Evolutionary conservation across 257 asterid genomes (phyloP), one percentile per base, ranked within the genome.

Genomic region (Ilex aquifolium): DNA sequence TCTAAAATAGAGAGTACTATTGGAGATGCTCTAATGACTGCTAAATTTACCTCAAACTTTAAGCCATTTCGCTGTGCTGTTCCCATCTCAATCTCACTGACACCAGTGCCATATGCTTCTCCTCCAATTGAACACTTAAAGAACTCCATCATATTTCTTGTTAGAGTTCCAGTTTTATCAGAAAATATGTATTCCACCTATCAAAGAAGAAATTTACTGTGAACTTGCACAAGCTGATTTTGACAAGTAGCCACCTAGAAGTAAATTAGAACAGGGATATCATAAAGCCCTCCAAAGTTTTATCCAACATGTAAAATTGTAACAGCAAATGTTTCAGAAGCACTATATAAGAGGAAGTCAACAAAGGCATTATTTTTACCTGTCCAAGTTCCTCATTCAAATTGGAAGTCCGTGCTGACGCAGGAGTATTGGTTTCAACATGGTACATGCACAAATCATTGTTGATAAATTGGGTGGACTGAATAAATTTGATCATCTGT

Each of bases 381-480:
- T 94, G 99, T 57, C 99, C 99, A 76, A 94, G 99, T 83, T 94
- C 99, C 79, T 94, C 99, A 48, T 94, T 94, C 76, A 94, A 84
- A 85, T 94, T 94, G 53, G 99, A 94, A 58, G 99, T 94, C 61
- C 99, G 92, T 49, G 99, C 97, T 75, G 44, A 82, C 55, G 99
- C 97, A 42, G 97, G 93, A 69, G 97, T 94, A 69, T 90, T 88
- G 89, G 95, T 87, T 76, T 94, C 99, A 66, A 77, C 80, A 61
- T 94, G 99, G 84, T 84, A 94, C 99, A 94, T 90, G 82, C 72
- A 85, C 74, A 94, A 69, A 70, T 94, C 99, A 59, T 94, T 94
- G 86, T 94, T 94, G 89, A 94, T 94, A 76, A 84, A 94, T 80
- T 94, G 97, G 62, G 86, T 90, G 72, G 96, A 90, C 62, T 94